Conservation (phyloP, 2,329 filamentous ascomycete genomes). For the Falciphora oryzae region DNA sequence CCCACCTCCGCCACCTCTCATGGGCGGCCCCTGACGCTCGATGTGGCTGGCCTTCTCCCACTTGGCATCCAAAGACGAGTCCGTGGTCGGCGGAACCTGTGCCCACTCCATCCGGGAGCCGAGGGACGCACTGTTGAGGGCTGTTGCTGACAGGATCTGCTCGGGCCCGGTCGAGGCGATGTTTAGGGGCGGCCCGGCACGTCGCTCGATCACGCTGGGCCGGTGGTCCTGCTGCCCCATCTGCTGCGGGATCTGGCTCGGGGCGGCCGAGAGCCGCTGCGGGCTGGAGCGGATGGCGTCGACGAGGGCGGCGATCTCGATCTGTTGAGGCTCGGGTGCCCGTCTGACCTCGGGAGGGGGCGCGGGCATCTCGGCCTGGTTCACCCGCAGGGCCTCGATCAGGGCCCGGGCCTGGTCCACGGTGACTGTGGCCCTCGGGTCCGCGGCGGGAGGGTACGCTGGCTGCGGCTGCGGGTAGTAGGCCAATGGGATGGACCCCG, state of each 20-base stretch:
- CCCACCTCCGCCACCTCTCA: too few species aligned
- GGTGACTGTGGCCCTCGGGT: background rate
- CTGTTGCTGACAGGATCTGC: background rate
- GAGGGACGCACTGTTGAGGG: background rate
- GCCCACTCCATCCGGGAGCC: background rate
- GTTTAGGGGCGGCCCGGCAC: background rate
- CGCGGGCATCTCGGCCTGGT: background rate
- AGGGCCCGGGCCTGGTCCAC: background rate
- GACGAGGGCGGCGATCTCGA: background rate
- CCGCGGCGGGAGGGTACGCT: background rate
- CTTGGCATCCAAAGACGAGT: background rate
- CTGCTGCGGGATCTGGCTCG: too few species aligned
- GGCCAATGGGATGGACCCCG: background rate
- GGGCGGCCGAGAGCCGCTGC: background rate
- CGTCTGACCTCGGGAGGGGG: background rate
- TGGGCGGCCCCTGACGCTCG: background rate
- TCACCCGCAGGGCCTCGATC: background rate
- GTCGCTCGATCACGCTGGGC: background rate
- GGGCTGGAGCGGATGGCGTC: conserved; percentile 1
- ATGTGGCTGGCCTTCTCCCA: background rate
- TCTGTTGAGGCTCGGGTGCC: background rate
- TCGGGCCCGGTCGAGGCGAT: background rate
- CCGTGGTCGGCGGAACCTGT: too few species aligned
- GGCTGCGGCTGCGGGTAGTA: background rate
- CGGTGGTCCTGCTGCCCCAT: background rate